A percentile compares a stretch with the other conserved stretches of the same genome.
Conservation (phyloP, 225 moss, liverwort and hornwort species). For the Sphagnum tenellum region DNA sequence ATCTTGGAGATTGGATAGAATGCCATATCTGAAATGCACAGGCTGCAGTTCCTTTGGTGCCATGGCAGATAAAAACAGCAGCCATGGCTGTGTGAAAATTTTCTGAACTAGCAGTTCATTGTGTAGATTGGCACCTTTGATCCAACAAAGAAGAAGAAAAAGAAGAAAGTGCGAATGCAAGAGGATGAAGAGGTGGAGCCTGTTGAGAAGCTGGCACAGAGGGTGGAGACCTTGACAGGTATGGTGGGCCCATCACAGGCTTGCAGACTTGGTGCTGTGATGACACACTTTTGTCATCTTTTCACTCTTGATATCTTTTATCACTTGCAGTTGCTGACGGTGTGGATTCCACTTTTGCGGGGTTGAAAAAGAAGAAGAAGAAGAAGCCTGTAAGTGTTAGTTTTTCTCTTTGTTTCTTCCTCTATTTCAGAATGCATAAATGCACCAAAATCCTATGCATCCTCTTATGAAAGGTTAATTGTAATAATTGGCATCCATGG, state of each 20-base stretch:
- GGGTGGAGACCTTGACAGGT: slow-evolving; percentile 27
- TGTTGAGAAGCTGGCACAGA: slow-evolving; percentile 43
- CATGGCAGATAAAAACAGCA: too few relatives aligned
- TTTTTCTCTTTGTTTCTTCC: neutral
- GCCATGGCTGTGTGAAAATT: too few relatives aligned
- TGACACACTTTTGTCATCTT: neutral
- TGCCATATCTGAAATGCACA: too few relatives aligned
- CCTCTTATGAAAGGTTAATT: too few relatives aligned
- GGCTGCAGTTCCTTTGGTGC: too few relatives aligned
- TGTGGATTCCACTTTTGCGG: slow-evolving; percentile 57
- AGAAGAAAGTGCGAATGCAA: slow-evolving; percentile 69
- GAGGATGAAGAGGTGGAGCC: slow-evolving; percentile 72
- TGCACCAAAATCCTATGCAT: too few relatives aligned
- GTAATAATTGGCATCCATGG: too few relatives aligned
- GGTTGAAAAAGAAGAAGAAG: slow-evolving; percentile 86
- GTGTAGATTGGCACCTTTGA: slow-evolving; percentile 70
- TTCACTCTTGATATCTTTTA: neutral
- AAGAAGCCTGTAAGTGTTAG: slow-evolving; percentile 62
- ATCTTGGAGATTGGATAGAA: too few relatives aligned
- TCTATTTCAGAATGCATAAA: too few relatives aligned
- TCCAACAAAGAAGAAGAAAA: slow-evolving; percentile 92
- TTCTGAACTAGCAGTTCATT: too few relatives aligned
- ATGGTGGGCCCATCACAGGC: too few relatives aligned
- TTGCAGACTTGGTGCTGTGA: too few relatives aligned
- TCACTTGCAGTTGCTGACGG: slow-evolving; percentile 27